Evolutionary conservation across 306 rosid species (phyloP).

Genomic region (Bauhinia variegata): DNA sequence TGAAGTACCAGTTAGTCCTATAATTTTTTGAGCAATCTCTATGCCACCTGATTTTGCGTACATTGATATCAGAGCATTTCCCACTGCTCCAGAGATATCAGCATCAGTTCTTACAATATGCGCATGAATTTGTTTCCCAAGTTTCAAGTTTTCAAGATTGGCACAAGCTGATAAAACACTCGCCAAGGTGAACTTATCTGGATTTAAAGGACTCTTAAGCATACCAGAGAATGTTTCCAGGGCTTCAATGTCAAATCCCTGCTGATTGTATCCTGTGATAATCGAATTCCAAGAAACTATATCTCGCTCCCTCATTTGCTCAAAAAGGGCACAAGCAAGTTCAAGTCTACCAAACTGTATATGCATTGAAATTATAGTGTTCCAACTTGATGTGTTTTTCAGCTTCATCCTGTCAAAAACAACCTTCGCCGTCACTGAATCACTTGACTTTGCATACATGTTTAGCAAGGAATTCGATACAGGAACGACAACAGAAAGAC

Average conservation of each 20-base stretch:
- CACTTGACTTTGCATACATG: slow-evolving; percentile 86
- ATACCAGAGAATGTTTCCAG: slow-evolving; percentile 59
- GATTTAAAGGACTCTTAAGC: slow-evolving; percentile 54
- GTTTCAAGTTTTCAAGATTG: slow-evolving; percentile 65
- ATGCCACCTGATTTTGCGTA: slow-evolving; percentile 76
- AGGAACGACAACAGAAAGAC: slow-evolving; percentile 55
- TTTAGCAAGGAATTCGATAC: slow-evolving; percentile 78
- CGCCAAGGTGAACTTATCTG: slow-evolving; percentile 77
- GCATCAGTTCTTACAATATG: slow-evolving; percentile 52
- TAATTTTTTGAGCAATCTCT: slow-evolving; percentile 58
- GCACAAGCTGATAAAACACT: slow-evolving; percentile 84
- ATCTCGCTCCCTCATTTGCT: slow-evolving; percentile 65
- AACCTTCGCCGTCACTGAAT: slow-evolving; percentile 54
- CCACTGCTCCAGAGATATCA: slow-evolving; percentile 51
- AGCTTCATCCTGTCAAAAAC: slow-evolving; percentile 71
- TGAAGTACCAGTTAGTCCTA: slow-evolving; percentile 51
- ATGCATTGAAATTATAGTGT: slow-evolving; percentile 68
- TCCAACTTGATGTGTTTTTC: slow-evolving; percentile 68
- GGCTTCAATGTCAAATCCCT: slow-evolving; percentile 63
- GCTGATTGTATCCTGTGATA: slow-evolving; percentile 66
- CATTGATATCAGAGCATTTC: slow-evolving; percentile 76
- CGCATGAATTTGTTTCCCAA: slow-evolving; percentile 79
- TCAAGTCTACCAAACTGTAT: slow-evolving; percentile 67
- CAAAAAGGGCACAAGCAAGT: slow-evolving; percentile 62
- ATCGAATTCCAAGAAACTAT: slow-evolving; percentile 77